phyloP scores from a whole-genome alignment of 1,284 basidiomycete genomes.

The Kwoniella shivajii region DNA sequence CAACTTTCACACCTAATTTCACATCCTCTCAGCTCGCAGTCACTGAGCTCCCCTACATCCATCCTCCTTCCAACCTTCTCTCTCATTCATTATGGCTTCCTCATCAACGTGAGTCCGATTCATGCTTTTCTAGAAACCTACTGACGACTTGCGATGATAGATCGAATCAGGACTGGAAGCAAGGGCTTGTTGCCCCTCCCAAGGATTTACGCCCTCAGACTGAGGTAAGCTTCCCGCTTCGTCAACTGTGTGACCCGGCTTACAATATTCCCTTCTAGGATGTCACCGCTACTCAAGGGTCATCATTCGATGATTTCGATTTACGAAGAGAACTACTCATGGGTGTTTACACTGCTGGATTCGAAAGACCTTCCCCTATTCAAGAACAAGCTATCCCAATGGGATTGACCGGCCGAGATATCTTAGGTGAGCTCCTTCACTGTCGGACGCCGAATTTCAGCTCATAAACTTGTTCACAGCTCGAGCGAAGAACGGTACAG shows the following conservation, averaged over 20 bases:
- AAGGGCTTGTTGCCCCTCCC: slow-evolving; percentile 73
- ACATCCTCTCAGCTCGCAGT: too few species aligned
- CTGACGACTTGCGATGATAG: slow-evolving; percentile 10
- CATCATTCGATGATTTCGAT: slow-evolving; percentile 86
- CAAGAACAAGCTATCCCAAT: slow-evolving; percentile 96
- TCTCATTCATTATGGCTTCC: slow-evolving; percentile 46
- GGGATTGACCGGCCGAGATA: slow-evolving; percentile 81
- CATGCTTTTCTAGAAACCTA: not conserved
- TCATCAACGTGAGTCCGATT: slow-evolving; percentile 39
- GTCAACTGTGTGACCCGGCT: slow-evolving; percentile 1
- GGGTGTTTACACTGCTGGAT: slow-evolving; percentile 96
- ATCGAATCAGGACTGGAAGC: slow-evolving; percentile 38
- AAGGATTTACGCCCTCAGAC: slow-evolving; percentile 92
- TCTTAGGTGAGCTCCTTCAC: slow-evolving; percentile 62
- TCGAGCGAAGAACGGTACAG: slow-evolving; percentile 59
- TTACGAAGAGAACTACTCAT: slow-evolving; percentile 78
- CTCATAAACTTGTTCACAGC: slow-evolving; percentile 41
- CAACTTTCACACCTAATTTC: too few species aligned
- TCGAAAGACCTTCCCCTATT: slow-evolving; percentile 94
- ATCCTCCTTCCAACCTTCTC: not conserved
- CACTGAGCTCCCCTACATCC: too few species aligned
- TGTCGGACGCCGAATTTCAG: not conserved
- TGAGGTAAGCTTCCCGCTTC: slow-evolving; percentile 59
- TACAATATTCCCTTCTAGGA: slow-evolving; percentile 57
- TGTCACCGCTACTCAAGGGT: slow-evolving; percentile 85